A percentile compares a stretch with the other conserved stretches of the same genome.
Evolutionary conservation across 2,329 filamentous ascomycete species (phyloP).

Genomic region (Talaromyces marneffei): DNA sequence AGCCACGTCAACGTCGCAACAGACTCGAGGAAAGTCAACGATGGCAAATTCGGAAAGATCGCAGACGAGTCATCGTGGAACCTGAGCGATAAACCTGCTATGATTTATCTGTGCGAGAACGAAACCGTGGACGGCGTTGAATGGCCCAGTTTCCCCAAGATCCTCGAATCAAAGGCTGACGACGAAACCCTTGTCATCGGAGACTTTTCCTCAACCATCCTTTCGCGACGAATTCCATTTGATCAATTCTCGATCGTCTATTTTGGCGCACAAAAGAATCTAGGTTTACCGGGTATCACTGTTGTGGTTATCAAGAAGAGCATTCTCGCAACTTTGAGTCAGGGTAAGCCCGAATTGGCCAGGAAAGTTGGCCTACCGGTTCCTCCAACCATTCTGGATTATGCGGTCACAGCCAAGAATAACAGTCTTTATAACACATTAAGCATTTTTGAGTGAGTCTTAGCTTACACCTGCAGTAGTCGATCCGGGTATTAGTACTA

Average conservation of each 20-base stretch:
- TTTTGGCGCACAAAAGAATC: slow-evolving; percentile 82
- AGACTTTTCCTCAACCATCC: slow-evolving; percentile 93
- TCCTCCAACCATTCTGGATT: slow-evolving; percentile 68
- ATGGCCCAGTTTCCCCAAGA: slow-evolving; percentile 67
- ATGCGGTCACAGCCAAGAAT: slow-evolving; percentile 81
- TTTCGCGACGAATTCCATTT: slow-evolving; percentile 34
- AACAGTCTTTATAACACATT: slow-evolving; percentile 95
- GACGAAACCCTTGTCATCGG: slow-evolving; percentile 73
- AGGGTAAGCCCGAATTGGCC: background rate
- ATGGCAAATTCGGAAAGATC: slow-evolving; percentile 81
- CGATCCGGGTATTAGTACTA: slow-evolving; percentile 42
- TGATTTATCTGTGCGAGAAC: slow-evolving; percentile 90
- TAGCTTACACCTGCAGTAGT: slow-evolving; percentile 56
- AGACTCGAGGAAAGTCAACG: slow-evolving; percentile 58
- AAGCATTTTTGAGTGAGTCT: slow-evolving; percentile 70
- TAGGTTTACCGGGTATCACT: slow-evolving; percentile 79
- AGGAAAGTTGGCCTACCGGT: slow-evolving; percentile 58
- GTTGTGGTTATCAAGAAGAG: slow-evolving; percentile 78
- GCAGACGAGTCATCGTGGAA: slow-evolving; percentile 72
- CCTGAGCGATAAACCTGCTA: slow-evolving; percentile 57
- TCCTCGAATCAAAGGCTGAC: slow-evolving; percentile 55
- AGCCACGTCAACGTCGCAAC: slow-evolving; percentile 71
- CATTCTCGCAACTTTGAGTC: slow-evolving; percentile 61
- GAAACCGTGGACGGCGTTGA: slow-evolving; percentile 87
- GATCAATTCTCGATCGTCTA: slow-evolving; percentile 10